Conservation (phyloP, 345 rosid genomes). For the Eutrema heterophyllum region DNA sequence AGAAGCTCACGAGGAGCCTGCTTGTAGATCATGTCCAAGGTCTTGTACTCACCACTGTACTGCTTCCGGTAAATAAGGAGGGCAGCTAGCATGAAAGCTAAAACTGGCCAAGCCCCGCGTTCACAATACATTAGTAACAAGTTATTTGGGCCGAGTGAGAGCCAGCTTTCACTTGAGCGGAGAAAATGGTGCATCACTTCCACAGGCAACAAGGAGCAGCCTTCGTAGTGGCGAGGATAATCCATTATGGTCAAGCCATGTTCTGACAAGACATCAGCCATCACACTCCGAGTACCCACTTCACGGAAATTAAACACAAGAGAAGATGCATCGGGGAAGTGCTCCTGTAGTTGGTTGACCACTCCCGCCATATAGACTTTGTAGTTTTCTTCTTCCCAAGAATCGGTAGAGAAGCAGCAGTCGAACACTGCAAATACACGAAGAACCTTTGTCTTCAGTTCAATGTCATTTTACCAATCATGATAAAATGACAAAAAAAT, state of each 20-base stretch:
- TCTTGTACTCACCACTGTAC: constrained; percentile 77
- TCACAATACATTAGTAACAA: constrained; percentile 88
- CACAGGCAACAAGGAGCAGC: constrained; percentile 77
- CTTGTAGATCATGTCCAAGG: constrained; percentile 86
- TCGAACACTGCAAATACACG: constrained; percentile 60
- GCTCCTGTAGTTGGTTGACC: constrained; percentile 64
- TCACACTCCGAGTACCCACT: constrained; percentile 49
- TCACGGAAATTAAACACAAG: constrained; percentile 92
- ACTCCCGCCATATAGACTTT: constrained; percentile 59
- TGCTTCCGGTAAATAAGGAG: constrained; percentile 80
- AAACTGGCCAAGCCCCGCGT: constrained; percentile 79
- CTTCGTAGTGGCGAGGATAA: constrained; percentile 91
- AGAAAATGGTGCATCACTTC: constrained; percentile 90
- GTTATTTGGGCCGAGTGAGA: constrained; percentile 73
- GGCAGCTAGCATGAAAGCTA: constrained; percentile 83
- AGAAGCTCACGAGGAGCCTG: constrained; percentile 91
- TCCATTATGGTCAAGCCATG: constrained; percentile 89
- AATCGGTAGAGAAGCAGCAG: constrained; percentile 75
- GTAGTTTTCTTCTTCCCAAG: constrained; percentile 60
- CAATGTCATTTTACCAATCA: not conserved
- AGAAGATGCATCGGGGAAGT: constrained; percentile 70
- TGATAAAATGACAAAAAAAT: not conserved
- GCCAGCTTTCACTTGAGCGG: constrained; percentile 95
- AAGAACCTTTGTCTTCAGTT: not conserved
- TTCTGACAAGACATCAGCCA: constrained; percentile 58